Percentiles rank a stretch among this genome's conserved stretches.
phyloP scores from a whole-genome alignment of 169 alveolate species.

The Plasmodium sp. region DNA sequence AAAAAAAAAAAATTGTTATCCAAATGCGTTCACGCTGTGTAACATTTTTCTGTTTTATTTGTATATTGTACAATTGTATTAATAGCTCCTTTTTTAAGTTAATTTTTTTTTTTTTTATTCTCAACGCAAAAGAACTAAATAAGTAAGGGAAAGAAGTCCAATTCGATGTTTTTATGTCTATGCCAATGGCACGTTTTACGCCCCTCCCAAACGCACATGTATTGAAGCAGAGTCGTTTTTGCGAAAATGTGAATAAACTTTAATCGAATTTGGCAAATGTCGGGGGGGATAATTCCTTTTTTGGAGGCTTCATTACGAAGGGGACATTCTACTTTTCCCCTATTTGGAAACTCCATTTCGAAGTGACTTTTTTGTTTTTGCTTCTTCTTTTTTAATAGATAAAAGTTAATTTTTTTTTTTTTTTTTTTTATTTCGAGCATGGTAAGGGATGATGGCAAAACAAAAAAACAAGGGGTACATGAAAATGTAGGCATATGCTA shows the following conservation, averaged over 20 bases:
- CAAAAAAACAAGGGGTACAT: slow-evolving; percentile 50
- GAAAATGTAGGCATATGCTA: background rate
- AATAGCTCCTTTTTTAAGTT: background rate
- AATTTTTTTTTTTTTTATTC: background rate
- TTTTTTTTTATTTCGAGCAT: background rate
- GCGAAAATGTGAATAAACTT: background rate
- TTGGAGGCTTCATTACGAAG: background rate
- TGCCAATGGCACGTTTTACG: background rate
- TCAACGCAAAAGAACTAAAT: background rate
- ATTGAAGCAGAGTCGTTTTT: background rate
- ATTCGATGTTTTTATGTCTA: background rate
- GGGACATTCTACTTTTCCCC: too few species aligned
- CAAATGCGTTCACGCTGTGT: background rate
- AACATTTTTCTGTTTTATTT: background rate
- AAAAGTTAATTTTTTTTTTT: background rate
- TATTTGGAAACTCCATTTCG: too few species aligned
- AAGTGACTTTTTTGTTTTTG: slow-evolving; percentile 24
- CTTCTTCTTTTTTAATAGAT: slow-evolving; percentile 1
- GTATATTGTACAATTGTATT: background rate
- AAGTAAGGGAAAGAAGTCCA: background rate
- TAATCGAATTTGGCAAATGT: background rate
- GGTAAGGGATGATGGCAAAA: background rate
- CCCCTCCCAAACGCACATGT: background rate
- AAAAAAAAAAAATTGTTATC: background rate
- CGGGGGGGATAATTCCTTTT: background rate